phyloP scores from a whole-genome alignment of 2,329 filamentous ascomycete genomes.

The Sporothrix dimorphospora region DNA sequence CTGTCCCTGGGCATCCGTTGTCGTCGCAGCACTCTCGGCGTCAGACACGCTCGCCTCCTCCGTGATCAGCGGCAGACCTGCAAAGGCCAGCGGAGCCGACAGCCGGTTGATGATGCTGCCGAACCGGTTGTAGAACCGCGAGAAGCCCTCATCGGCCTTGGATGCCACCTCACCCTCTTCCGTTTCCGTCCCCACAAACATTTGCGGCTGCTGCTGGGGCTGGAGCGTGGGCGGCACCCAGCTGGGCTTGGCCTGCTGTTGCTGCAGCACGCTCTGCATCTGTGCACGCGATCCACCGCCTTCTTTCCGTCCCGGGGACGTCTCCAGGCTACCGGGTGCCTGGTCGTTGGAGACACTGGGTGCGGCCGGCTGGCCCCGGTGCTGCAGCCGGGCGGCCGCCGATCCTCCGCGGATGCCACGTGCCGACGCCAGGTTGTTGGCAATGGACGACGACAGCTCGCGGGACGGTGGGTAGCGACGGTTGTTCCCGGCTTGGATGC shows the following conservation, averaged over 20 bases:
- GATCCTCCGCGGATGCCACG: constrained; percentile 66
- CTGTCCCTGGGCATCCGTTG: constrained; percentile 44
- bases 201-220: constrained; percentile 40
- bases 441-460: constrained; percentile 79
- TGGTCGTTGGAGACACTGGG: constrained; percentile 76
- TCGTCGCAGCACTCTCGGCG: constrained; percentile 36
- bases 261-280: constrained; percentile 61
- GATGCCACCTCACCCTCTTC: constrained; percentile 37
- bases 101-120: constrained; percentile 85
- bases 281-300: constrained; percentile 54
- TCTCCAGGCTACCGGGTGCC: constrained; percentile 69
- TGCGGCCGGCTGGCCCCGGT: constrained; percentile 68
- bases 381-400: constrained; percentile 51
- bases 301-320: constrained; percentile 45
- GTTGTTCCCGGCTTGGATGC: constrained; percentile 32
- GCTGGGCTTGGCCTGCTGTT: constrained; percentile 53
- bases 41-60: constrained; percentile 45
- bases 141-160: constrained; percentile 74
- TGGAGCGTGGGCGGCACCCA: constrained; percentile 47
- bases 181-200: constrained; percentile 38
- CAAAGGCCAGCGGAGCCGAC: constrained; percentile 89
- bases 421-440: constrained; percentile 83
- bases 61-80: constrained; percentile 77
- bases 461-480: constrained; percentile 62
- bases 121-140: constrained; percentile 89